These are phyloP conservation scores for Rutstroemia sp. DNA, from an alignment of 2,329 filamentous ascomycete genomes.

Conservation along the genomic window DNA sequence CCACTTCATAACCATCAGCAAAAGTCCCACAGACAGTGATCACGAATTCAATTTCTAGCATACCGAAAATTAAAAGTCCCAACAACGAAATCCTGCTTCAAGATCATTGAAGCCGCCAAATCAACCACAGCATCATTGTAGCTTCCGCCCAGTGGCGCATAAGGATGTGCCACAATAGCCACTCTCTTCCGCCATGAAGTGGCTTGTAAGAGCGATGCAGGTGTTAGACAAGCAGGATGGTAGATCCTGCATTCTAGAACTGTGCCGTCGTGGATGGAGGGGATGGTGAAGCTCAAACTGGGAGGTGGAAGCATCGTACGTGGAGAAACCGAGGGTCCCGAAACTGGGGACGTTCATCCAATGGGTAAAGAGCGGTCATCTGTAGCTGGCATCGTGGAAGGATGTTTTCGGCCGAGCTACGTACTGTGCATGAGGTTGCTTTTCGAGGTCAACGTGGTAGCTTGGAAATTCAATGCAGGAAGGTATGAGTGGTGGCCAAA, in stretches of 20 bases:
- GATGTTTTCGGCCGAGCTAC: not conserved
- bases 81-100: conserved; percentile 67
- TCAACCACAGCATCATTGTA: conserved; percentile 77
- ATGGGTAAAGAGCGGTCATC: conserved; percentile 3
- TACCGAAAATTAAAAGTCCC: conserved; percentile 91
- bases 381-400: not conserved
- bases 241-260: conserved; percentile 78
- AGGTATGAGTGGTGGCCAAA: not conserved
- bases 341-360: conserved; percentile 16
- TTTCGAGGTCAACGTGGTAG: not conserved
- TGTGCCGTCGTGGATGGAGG: conserved; percentile 73
- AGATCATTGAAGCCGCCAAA: conserved; percentile 48
- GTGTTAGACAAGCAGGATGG: conserved; percentile 48
- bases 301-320: conserved; percentile 47
- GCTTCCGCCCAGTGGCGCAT: conserved; percentile 77
- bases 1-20: conserved; percentile 47
- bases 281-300: conserved; percentile 64
- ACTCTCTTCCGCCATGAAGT: conserved; percentile 36
- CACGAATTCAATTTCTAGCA: not conserved
- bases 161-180: conserved; percentile 79
- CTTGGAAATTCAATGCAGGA: not conserved
- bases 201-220: conserved; percentile 15
- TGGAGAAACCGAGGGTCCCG: conserved; percentile 1
- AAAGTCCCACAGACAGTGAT: not conserved
- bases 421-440: too few species aligned